These are phyloP conservation scores for Malus hybrid DNA, from an alignment of 331 rosid genomes.

Conservation along the genomic window DNA sequence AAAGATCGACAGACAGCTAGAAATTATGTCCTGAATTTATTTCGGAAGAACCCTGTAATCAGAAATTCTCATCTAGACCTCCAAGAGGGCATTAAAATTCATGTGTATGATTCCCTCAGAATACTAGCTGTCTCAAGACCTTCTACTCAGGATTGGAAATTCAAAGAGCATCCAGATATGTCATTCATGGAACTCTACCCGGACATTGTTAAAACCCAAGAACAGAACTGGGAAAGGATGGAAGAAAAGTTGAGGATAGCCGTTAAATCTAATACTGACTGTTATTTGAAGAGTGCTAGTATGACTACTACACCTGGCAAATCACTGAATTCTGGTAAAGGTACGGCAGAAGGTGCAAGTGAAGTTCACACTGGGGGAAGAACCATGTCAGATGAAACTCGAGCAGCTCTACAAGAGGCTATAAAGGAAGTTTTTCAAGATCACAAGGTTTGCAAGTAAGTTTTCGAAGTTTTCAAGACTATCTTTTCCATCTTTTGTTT, in stretches of 20 bases:
- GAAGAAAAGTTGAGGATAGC: conserved; percentile 16
- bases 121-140: conserved; percentile 43
- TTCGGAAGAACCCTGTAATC: conserved; percentile 44
- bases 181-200: conserved; percentile 55
- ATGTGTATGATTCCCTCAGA: conserved; percentile 19
- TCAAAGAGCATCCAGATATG: conserved; percentile 49
- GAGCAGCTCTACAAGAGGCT: conserved; percentile 61
- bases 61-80: conserved; percentile 28
- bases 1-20: conserved; percentile 34
- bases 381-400: conserved; percentile 76
- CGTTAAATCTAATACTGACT: conserved; percentile 19
- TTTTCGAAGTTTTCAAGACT: neutral
- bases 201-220: conserved; percentile 47
- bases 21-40: conserved; percentile 39
- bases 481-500: neutral
- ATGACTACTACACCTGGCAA: conserved; percentile 19
- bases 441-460: conserved; percentile 86
- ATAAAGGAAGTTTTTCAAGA: conserved; percentile 61
- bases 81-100: conserved; percentile 21
- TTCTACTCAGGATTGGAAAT: conserved; percentile 38
- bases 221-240: conserved; percentile 24
- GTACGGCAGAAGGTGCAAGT: conserved; percentile 19
- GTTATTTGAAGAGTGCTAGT: conserved; percentile 24
- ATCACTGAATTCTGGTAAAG: conserved; percentile 32
- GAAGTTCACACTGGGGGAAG: conserved; percentile 29